Conservation (phyloP, 176 grass and related monocot species). For the Pontederia paniculata region DNA sequence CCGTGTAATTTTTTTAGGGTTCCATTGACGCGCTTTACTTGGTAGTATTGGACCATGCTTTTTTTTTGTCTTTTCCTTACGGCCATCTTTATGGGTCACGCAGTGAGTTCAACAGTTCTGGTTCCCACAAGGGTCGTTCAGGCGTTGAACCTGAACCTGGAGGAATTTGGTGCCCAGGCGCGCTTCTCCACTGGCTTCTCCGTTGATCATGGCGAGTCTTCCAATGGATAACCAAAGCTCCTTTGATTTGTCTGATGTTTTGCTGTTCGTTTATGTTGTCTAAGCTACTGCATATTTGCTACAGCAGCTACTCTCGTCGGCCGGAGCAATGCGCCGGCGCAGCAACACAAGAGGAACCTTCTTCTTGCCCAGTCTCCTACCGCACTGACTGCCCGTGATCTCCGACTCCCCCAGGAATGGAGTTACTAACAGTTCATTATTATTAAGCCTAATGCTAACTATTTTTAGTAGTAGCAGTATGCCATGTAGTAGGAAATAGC, state of each 20-base stretch:
- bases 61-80: no score
- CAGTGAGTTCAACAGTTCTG: conserved; percentile 20
- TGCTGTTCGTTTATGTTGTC: background rate
- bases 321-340: background rate
- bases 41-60: background rate
- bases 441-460: no score
- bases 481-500: no score
- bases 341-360: conserved; percentile 2
- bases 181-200: conserved; percentile 18
- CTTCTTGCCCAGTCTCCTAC: background rate
- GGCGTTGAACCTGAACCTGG: conserved; percentile 18
- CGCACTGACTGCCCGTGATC: background rate
- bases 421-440: conserved; percentile 22
- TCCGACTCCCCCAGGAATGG: conserved; percentile 21
- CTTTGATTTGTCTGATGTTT: background rate
- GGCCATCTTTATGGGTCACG: background rate
- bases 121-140: conserved; percentile 23
- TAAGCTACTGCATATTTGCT: background rate
- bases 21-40: no score
- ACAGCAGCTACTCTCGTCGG: conserved; percentile 9
- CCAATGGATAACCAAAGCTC: background rate
- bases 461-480: no score
- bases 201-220: conserved; percentile 14
- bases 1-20: background rate
- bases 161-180: conserved; percentile 8